phyloP scores from a whole-genome alignment of 129 eudicot species.

The Flaveria brownii region DNA sequence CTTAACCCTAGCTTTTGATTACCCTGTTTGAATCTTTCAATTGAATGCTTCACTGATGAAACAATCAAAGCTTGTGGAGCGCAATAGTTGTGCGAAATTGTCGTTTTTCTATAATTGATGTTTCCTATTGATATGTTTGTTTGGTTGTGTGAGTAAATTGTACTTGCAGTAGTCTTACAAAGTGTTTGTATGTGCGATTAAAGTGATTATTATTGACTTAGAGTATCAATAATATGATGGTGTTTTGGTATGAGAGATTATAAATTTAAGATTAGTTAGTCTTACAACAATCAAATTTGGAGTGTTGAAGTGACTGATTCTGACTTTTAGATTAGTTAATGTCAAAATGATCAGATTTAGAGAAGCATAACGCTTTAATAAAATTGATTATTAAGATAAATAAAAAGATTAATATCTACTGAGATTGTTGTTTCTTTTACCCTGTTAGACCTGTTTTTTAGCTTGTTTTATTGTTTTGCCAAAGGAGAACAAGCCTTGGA shows the following conservation, averaged over 20 bases:
- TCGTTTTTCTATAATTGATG: conserved; percentile 14
- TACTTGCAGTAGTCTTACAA: neutral
- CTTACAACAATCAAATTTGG: neutral
- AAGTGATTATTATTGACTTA: neutral
- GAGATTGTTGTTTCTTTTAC: neutral
- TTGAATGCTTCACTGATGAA: conserved; percentile 45
- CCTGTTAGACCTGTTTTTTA: neutral
- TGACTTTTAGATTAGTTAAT: neutral
- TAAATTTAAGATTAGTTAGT: neutral
- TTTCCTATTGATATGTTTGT: conserved; percentile 27
- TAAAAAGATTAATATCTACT: neutral
- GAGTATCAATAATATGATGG: neutral
- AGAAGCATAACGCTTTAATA: too few species aligned
- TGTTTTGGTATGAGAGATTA: neutral
- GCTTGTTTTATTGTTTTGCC: neutral
- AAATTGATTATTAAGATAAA: neutral
- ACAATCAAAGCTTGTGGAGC: conserved; percentile 40
- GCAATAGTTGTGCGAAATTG: conserved; percentile 46
- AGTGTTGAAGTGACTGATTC: neutral
- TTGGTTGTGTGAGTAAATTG: neutral
- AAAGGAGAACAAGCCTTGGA: too few species aligned
- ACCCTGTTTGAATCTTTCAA: neutral
- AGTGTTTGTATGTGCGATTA: conserved; percentile 4
- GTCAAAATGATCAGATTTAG: neutral
- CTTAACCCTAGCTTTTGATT: conserved; percentile 2